phyloP scores from a whole-genome alignment of 768 basidiomycete genomes.

The Rhodotorula toruloides region DNA sequence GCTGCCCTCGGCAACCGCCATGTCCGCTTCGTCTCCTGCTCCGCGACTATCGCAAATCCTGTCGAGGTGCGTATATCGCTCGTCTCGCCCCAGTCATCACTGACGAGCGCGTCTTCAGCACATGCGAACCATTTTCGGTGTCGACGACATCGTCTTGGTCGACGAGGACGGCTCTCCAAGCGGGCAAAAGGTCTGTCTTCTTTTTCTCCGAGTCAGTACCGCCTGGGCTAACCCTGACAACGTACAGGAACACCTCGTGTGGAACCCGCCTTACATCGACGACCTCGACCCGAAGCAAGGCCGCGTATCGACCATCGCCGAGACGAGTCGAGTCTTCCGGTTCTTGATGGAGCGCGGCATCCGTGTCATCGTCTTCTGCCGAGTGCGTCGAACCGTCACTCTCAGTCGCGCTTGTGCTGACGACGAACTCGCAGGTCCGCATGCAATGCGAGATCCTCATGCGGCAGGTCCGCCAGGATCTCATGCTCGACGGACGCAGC shows the following conservation, averaged over 20 bases:
- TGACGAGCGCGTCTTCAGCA: conserved; percentile 48
- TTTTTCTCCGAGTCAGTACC: background rate
- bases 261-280: conserved; percentile 64
- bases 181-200: conserved; percentile 54
- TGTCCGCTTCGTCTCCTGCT: conserved; percentile 68
- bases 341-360: conserved; percentile 77
- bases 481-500: conserved; percentile 66
- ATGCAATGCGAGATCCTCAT: conserved; percentile 73
- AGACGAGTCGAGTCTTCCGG: conserved; percentile 67
- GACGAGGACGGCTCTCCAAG: conserved; percentile 77
- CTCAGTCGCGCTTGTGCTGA: too few relatives aligned
- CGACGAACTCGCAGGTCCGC: conserved; percentile 55
- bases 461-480: conserved; percentile 65
- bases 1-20: conserved; percentile 40
- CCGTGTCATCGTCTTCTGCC: conserved; percentile 81
- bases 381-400: conserved; percentile 50
- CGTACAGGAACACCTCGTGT: conserved; percentile 62
- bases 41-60: conserved; percentile 78
- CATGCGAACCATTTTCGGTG: conserved; percentile 70
- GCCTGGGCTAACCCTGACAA: background rate
- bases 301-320: conserved; percentile 57
- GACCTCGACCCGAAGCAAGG: conserved; percentile 56
- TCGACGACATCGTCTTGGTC: conserved; percentile 63
- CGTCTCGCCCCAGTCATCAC: too few relatives aligned
- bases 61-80: conserved; percentile 41